Evolutionary conservation across 1,139 yeast genomes (phyloP).

Genomic region (Geotrichum aggregatum): DNA sequence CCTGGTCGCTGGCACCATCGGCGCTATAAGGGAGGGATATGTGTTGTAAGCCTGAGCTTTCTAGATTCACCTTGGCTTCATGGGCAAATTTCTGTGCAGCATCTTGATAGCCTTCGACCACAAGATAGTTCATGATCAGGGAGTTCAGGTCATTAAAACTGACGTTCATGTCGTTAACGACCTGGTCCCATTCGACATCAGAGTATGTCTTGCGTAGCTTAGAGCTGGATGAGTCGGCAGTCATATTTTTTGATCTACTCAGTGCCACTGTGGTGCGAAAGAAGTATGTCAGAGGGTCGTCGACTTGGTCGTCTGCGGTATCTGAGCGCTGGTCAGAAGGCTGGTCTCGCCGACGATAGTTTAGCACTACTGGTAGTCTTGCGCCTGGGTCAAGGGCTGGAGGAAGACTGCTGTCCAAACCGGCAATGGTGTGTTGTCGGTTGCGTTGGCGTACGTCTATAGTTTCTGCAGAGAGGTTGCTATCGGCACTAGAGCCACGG

Average conservation of each 20-base stretch:
- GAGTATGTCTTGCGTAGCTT: constrained; percentile 19
- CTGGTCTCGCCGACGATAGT: constrained; percentile 10
- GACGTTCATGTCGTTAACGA: constrained; percentile 27
- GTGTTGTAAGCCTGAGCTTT: background rate
- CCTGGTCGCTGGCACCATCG: background rate
- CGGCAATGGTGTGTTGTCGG: background rate
- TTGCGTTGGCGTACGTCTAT: background rate
- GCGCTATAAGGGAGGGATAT: background rate
- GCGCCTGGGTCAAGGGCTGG: constrained; percentile 4
- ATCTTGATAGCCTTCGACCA: constrained; percentile 41
- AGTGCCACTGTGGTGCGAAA: background rate
- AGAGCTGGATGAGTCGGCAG: background rate
- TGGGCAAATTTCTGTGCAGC: constrained; percentile 39
- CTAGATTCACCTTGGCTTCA: constrained; percentile 36
- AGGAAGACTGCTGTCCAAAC: background rate
- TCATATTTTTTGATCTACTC: background rate
- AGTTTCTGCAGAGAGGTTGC: background rate
- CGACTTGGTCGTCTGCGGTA: constrained; percentile 1
- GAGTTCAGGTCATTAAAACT: constrained; percentile 35
- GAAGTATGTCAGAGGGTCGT: constrained; percentile 8
- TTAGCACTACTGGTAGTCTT: constrained; percentile 11
- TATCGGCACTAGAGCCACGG: background rate
- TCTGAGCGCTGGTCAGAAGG: background rate
- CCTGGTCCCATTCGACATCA: constrained; percentile 31
- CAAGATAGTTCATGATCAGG: constrained; percentile 40